These are phyloP conservation scores for Comarum palustre DNA, from an alignment of 306 rosid genomes.

Conservation along the genomic window DNA sequence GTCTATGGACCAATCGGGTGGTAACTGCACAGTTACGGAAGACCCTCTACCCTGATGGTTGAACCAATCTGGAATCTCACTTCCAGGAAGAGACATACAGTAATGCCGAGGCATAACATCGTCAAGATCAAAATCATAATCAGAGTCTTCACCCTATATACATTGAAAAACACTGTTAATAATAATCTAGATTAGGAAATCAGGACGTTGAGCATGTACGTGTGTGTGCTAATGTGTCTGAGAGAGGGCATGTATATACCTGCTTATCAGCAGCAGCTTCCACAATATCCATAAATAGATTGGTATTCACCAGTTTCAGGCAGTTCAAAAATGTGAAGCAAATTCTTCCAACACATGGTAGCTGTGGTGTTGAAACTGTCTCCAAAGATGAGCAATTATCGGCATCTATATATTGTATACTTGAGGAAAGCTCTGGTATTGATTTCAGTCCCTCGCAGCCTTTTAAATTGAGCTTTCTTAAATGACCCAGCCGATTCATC, in stretches of 20 bases:
- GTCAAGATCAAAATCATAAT: too few relatives aligned
- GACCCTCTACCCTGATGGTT: background rate
- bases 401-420: background rate
- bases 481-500: background rate
- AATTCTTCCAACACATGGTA: accelerated
- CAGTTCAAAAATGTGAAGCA: background rate
- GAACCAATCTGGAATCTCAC: background rate
- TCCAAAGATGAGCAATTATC: background rate
- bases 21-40: background rate
- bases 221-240: background rate
- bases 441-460: background rate
- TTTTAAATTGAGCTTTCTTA: background rate
- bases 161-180: too few relatives aligned
- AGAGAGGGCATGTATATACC: background rate
- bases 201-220: too few relatives aligned
- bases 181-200: too few relatives aligned
- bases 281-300: background rate
- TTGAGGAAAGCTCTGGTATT: background rate
- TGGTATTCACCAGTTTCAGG: background rate
- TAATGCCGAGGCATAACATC: too few relatives aligned
- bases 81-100: background rate
- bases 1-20: background rate
- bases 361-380: background rate
- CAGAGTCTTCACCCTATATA: background rate
- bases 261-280: background rate